These are phyloP conservation scores for Coffea canephora DNA, from an alignment of 257 asterid genomes.

Conservation along the genomic window DNA sequence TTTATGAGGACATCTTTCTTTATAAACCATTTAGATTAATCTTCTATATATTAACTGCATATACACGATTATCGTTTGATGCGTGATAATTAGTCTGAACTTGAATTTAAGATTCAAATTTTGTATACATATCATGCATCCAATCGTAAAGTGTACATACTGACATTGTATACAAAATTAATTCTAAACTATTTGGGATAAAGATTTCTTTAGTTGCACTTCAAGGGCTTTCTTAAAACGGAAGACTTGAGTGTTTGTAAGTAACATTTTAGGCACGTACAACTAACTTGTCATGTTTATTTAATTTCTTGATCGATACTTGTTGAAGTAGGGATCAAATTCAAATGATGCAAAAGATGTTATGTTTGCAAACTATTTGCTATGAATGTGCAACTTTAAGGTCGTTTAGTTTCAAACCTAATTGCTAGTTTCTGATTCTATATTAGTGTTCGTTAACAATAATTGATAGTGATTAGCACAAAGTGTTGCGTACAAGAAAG, in stretches of 20 bases:
- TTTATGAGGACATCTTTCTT: neutral
- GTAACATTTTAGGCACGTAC: neutral
- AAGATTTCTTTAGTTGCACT: conserved; percentile 15
- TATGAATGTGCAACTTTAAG: neutral
- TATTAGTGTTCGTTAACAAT: too few relatives aligned
- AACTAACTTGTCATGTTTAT: neutral
- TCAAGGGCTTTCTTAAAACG: conserved; percentile 2
- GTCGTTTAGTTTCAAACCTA: neutral
- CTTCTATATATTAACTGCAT: too few relatives aligned
- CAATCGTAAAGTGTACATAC: too few relatives aligned
- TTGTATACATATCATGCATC: too few relatives aligned
- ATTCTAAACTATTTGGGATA: neutral
- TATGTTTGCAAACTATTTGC: neutral
- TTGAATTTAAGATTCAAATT: too few relatives aligned
- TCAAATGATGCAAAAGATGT: neutral
- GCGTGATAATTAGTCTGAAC: too few relatives aligned
- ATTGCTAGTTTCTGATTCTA: neutral
- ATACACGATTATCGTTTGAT: too few relatives aligned
- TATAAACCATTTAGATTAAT: too few relatives aligned
- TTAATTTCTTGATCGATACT: neutral
- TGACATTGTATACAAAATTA: too few relatives aligned
- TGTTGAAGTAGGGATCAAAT: too few relatives aligned
- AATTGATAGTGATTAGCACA: neutral
- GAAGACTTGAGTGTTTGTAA: neutral
- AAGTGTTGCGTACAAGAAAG: neutral